These are phyloP conservation scores for Lolium perenne DNA, from an alignment of 176 grass and related monocot genomes.

Conservation along the genomic window DNA sequence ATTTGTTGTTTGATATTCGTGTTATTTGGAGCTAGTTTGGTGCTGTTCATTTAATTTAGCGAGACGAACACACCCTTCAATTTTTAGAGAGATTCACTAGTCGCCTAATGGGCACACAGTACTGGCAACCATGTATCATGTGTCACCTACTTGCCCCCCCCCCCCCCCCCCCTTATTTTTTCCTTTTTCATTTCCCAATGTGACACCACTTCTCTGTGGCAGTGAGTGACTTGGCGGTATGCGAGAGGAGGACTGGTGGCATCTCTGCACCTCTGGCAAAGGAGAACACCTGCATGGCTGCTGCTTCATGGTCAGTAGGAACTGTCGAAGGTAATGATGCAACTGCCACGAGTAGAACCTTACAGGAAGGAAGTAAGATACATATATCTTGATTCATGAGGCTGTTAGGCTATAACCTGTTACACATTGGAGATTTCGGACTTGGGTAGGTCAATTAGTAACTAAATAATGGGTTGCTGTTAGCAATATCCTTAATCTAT, in stretches of 20 bases:
- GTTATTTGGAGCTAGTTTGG: not conserved
- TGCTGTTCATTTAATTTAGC: not conserved
- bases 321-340: not conserved
- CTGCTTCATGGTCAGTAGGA: not conserved
- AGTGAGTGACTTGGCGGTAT: constrained; percentile 25
- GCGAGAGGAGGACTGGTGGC: not conserved
- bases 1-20: not conserved
- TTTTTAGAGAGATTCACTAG: not conserved
- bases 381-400: constrained; percentile 16
- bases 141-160: constrained; percentile 1
- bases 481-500: not conserved
- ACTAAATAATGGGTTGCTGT: not conserved
- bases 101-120: not conserved
- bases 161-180: too few species aligned
- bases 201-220: constrained; percentile 24
- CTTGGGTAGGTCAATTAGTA: not conserved
- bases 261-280: not conserved
- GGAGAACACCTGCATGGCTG: not conserved
- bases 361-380: constrained; percentile 13
- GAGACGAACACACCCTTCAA: not conserved
- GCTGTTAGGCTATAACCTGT: not conserved
- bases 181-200: not conserved
- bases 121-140: not conserved
- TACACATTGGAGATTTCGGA: not conserved
- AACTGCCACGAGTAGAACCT: not conserved